Conservation (phyloP, 805 yeast genomes). For the Cyberlindnera americana region DNA sequence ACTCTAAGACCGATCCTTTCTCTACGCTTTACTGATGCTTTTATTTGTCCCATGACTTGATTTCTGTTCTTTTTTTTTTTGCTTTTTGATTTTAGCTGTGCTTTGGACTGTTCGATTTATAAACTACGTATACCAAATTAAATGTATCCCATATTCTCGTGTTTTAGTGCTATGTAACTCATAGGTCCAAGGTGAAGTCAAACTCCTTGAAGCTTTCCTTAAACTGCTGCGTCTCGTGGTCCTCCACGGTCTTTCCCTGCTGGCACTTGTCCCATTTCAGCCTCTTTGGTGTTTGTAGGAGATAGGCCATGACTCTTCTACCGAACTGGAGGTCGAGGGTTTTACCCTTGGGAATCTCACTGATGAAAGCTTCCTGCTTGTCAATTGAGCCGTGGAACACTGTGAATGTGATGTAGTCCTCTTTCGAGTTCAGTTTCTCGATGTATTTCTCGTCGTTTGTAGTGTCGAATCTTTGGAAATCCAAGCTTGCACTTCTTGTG, state of each 20-base stretch:
- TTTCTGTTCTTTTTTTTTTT: background rate
- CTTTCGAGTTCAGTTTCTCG: conserved; percentile 27
- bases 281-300: conserved; percentile 58
- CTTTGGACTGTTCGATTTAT: too few relatives aligned
- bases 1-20: conserved; percentile 25
- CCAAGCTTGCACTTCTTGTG: conserved; percentile 38
- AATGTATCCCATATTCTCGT: too few relatives aligned
- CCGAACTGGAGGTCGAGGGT: conserved; percentile 79
- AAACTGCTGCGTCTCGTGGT: conserved; percentile 57
- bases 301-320: conserved; percentile 67
- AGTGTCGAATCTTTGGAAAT: conserved; percentile 35
- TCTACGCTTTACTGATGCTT: conserved; percentile 24
- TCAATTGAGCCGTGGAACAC: conserved; percentile 31
- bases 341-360: conserved; percentile 30
- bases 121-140: too few relatives aligned
- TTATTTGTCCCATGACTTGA: background rate
- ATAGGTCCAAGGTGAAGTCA: conserved; percentile 44
- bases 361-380: conserved; percentile 30
- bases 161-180: too few relatives aligned
- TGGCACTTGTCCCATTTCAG: conserved; percentile 75
- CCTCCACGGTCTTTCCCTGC: conserved; percentile 62
- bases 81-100: background rate
- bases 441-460: conserved; percentile 27
- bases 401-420: conserved; percentile 31
- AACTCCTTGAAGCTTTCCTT: conserved; percentile 49